phyloP scores from a whole-genome alignment of 441 rosid genomes.

The Erysimum cheiri region DNA sequence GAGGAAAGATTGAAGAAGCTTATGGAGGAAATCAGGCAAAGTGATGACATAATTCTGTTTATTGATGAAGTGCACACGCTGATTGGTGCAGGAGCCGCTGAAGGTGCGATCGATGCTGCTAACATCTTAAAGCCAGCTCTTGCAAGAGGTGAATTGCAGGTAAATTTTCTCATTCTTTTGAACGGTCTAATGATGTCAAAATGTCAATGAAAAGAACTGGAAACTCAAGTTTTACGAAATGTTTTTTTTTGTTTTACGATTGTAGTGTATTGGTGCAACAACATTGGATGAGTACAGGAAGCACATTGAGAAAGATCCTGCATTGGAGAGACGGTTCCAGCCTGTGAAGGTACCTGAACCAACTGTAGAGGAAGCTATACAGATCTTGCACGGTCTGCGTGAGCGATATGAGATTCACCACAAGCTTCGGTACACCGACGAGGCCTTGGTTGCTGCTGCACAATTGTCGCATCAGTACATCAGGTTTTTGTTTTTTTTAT shows the following conservation, averaged over 20 bases:
- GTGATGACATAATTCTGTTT: conserved; percentile 84
- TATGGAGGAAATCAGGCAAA: conserved; percentile 86
- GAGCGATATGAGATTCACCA: conserved; percentile 95
- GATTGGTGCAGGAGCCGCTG: conserved; percentile 92
- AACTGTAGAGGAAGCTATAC: conserved; percentile 83
- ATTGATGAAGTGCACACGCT: conserved; percentile 97
- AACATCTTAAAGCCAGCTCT: conserved; percentile 96
- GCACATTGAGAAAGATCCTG: conserved; percentile 93
- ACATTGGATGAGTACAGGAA: conserved; percentile 87
- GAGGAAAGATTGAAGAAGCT: conserved; percentile 93
- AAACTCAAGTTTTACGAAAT: background rate
- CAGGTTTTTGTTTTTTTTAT: conserved; percentile 50
- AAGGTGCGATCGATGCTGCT: conserved; percentile 96
- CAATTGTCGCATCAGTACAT: conserved; percentile 87
- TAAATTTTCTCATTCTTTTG: conserved; percentile 31
- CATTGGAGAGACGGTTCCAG: conserved; percentile 91
- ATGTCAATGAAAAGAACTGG: background rate
- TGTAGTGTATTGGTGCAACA: conserved; percentile 96
- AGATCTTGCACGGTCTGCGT: conserved; percentile 81
- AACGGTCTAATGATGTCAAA: conserved; percentile 13
- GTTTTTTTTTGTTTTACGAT: background rate
- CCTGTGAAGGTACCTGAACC: conserved; percentile 92
- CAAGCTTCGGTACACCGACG: conserved; percentile 81
- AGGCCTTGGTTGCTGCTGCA: conserved; percentile 83
- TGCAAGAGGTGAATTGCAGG: conserved; percentile 97